Conservation (phyloP, 1,139 yeast genomes). For the Yamadazyma triangularis region DNA sequence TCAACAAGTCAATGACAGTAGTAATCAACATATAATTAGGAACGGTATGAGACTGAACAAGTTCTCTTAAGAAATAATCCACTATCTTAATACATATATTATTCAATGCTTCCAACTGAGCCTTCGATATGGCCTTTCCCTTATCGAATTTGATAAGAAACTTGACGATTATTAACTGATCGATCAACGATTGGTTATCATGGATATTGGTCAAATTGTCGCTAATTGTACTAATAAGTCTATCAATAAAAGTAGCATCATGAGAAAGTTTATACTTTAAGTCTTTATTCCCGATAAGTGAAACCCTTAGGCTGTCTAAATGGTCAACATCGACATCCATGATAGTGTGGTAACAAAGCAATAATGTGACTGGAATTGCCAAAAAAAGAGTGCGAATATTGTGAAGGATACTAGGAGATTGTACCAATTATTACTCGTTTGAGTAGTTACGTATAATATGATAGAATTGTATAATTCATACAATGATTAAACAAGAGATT, state of each 20-base stretch:
- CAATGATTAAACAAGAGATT: too few relatives aligned
- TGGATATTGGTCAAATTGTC: background rate
- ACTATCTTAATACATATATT: constrained; percentile 1
- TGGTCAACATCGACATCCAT: too few relatives aligned
- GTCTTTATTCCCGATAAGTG: constrained; percentile 40
- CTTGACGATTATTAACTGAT: constrained; percentile 10
- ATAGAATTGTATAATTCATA: too few relatives aligned
- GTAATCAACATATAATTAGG: background rate
- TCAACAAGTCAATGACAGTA: constrained; percentile 2
- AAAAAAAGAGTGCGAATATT: too few relatives aligned
- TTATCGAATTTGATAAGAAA: constrained; percentile 11
- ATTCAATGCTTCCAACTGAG: constrained; percentile 1
- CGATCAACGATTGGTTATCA: constrained; percentile 2
- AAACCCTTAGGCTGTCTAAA: constrained; percentile 17
- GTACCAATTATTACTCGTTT: too few relatives aligned
- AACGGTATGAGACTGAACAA: background rate
- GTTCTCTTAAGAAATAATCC: constrained; percentile 1
- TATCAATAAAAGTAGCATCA: constrained; percentile 19
- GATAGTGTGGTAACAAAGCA: too few relatives aligned
- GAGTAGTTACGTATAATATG: too few relatives aligned
- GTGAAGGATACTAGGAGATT: too few relatives aligned
- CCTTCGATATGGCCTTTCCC: background rate
- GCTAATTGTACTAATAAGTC: constrained; percentile 10
- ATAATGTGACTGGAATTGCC: too few relatives aligned
- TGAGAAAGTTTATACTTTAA: constrained; percentile 32